Evolutionary conservation across 768 basidiomycete genomes (phyloP).

Genomic region (Nidularia pulvinata): DNA sequence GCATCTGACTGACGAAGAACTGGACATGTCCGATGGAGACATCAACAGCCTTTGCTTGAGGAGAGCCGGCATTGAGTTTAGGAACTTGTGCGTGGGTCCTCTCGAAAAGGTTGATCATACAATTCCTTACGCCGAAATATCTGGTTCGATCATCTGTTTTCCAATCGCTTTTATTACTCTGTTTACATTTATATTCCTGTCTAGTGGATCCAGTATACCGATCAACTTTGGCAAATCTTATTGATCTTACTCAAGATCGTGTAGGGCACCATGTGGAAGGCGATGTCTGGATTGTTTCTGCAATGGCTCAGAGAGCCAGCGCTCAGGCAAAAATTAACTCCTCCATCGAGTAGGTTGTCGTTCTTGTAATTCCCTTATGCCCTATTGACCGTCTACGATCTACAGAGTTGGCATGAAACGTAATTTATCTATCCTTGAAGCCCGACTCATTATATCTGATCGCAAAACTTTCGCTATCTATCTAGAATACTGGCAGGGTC

Average conservation of each 20-base stretch:
- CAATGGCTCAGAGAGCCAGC: conserved; percentile 19
- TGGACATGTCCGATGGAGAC: neutral
- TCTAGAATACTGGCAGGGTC: conserved; percentile 20
- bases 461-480: neutral
- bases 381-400: neutral
- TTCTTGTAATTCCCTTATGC: neutral
- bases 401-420: conserved; percentile 11
- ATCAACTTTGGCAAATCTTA: neutral
- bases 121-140: neutral
- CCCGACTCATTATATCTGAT: neutral
- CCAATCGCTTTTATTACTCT: neutral
- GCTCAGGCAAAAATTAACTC: conserved; percentile 14
- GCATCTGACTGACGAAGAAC: neutral
- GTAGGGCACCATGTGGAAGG: conserved; percentile 5
- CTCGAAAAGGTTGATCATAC: neutral
- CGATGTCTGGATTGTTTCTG: conserved; percentile 13
- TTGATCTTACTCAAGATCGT: neutral
- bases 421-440: conserved; percentile 2
- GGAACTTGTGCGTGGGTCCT: neutral
- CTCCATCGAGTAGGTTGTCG: conserved; percentile 16
- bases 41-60: neutral
- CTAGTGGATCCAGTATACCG: neutral
- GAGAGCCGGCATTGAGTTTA: neutral
- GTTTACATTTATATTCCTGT: neutral
- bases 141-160: neutral